Evolutionary conservation across 2,329 filamentous ascomycete species (phyloP), one percentile per base, ranked within the genome.

Genomic region (Scedosporium aurantiacum): DNA sequence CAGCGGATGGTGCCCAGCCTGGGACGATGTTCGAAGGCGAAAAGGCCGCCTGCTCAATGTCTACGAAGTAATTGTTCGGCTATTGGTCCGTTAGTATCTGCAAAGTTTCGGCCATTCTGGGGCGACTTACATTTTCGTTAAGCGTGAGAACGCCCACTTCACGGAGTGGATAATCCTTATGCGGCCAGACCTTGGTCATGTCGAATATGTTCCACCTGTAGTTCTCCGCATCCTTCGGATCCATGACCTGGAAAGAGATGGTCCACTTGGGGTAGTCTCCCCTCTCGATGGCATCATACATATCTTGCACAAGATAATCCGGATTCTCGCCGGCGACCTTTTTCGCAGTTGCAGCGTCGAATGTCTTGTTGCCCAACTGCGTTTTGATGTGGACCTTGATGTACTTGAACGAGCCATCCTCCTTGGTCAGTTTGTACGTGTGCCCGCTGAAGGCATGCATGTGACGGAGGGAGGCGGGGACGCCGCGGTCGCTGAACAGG

Each of bases 391-490:
- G 84, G 61, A 88, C 78, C 71, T 87, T 82, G 41, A 85, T 37
- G 2, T 37, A 37, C 10, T 37, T 37, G 10, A 37, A 37, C 10
- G 32, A 78, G 68, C 88, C 89, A 66, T 83, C 80, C 72, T 73
- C 32, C 32, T 87, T 88, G 63, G 79, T 79, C 72, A 83, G 84
- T 69, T 88, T 89, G 74, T 83, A 82, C 0, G 86, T 84, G 71
- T 89, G 84, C 21, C 84, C 83, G 14, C 81, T 84, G 71, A 87
- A 89, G 56, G 82, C 85, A 69, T 88, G 84, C 80, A 88, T 86
- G 69, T 86, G 79, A 50, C 86, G 79, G 71, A 82, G 84, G 0
- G 83, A 84, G 68, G 83, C 83, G 2, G 85, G 85, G 2, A 83
- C 87, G 37, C 86, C 86, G 45, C 84, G 79, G 69, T 88, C 84